A percentile compares a stretch with the other conserved stretches of the same genome.
Conservation (phyloP, 495 filamentous ascomycete species). For the Trichoderma gamsii region DNA sequence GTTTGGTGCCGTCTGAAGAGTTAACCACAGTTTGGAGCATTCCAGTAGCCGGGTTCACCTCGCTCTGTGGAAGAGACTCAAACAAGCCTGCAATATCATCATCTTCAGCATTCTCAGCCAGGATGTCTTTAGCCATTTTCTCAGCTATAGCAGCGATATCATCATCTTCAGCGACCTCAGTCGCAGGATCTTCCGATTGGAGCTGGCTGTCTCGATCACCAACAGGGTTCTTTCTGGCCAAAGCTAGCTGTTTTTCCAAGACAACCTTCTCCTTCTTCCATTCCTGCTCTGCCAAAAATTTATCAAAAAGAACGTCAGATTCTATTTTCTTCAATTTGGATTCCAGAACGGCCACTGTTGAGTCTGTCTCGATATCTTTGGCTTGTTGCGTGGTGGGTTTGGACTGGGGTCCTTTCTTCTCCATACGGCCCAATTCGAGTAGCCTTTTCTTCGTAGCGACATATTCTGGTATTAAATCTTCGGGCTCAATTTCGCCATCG, state of each 20-base stretch:
- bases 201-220: conserved; percentile 20
- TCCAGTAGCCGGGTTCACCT: conserved; percentile 47
- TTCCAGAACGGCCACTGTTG: conserved; percentile 55
- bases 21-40: conserved; percentile 48
- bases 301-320: conserved; percentile 81
- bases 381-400: conserved; percentile 29
- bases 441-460: conserved; percentile 63
- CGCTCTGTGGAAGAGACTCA: conserved; percentile 60
- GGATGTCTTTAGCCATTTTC: conserved; percentile 43
- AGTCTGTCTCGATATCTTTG: conserved; percentile 27
- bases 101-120: conserved; percentile 46
- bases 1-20: conserved; percentile 41
- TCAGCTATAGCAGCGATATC: conserved; percentile 46
- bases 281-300: conserved; percentile 60
- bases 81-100: conserved; percentile 56
- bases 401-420: conserved; percentile 42
- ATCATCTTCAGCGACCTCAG: conserved; percentile 33
- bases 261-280: conserved; percentile 64
- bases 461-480: conserved; percentile 70
- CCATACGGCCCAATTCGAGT: conserved; percentile 47
- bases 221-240: conserved; percentile 24
- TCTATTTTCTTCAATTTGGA: conserved; percentile 71
- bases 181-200: not conserved
- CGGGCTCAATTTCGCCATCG: conserved; percentile 58
- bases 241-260: conserved; percentile 53